These are phyloP conservation scores for Gnomoniopsis smithogilvyi DNA, from an alignment of 2,329 filamentous ascomycete genomes.

Conservation along the genomic window DNA sequence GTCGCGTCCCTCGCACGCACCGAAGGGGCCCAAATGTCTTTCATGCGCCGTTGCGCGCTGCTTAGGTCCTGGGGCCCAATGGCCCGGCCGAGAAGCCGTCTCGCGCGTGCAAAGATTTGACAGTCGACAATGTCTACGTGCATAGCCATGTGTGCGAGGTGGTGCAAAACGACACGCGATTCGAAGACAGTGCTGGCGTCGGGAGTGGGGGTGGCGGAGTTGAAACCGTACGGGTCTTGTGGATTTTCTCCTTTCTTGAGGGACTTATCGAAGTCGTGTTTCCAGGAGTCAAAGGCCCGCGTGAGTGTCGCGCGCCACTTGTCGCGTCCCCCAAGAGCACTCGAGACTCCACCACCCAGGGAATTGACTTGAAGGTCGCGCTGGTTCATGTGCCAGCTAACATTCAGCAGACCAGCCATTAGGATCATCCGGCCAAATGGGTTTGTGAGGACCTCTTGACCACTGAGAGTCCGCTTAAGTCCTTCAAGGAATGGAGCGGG, in stretches of 20 bases:
- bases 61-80: slow-evolving; percentile 81
- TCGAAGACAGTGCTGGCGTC: slow-evolving; percentile 70
- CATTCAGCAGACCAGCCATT: slow-evolving; percentile 89
- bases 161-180: slow-evolving; percentile 83
- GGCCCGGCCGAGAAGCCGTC: slow-evolving; percentile 76
- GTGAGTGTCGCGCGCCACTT: slow-evolving; percentile 87
- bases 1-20: slow-evolving; percentile 87
- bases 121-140: slow-evolving; percentile 97
- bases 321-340: slow-evolving; percentile 79
- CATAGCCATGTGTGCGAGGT: slow-evolving; percentile 96
- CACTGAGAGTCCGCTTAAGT: slow-evolving; percentile 82
- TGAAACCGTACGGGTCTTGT: slow-evolving; percentile 49
- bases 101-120: slow-evolving; percentile 90
- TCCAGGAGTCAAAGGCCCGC: slow-evolving; percentile 91
- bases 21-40: slow-evolving; percentile 82
- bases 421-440: slow-evolving; percentile 89
- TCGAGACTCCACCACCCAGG: slow-evolving; percentile 67
- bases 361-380: slow-evolving; percentile 90
- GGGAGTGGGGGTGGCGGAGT: slow-evolving; percentile 58
- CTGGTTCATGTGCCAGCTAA: slow-evolving; percentile 98
- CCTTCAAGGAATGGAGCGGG: slow-evolving; percentile 86
- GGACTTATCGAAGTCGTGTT: slow-evolving; percentile 82
- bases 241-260: slow-evolving; percentile 57
- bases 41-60: slow-evolving; percentile 79
- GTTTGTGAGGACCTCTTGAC: slow-evolving; percentile 84